These are phyloP conservation scores for Zea mays DNA, from an alignment of 176 grass and related monocot genomes.

Conservation along the genomic window Zm-B73-REFERENCE-NAM-5.0 NC_050097.1:223783501-223784000, in stretches of 20 bases:
- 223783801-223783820: background rate
- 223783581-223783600: conserved; percentile 78
- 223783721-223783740: background rate
- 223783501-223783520: background rate
- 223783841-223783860: background rate
- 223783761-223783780: background rate
- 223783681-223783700: background rate
- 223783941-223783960: background rate
- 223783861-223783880: conserved; percentile 10
- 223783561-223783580: conserved; percentile 80
- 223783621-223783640: conserved; percentile 2
- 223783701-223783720: background rate
- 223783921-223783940: background rate
- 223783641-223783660: background rate
- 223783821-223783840: conserved; percentile 14
- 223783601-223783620: conserved; percentile 49
- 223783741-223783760: background rate
- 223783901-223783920: background rate
- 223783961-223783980: conserved; percentile 9
- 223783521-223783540: conserved; percentile 68
- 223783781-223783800: background rate
- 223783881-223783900: conserved; percentile 7
- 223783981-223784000: conserved; percentile 6
- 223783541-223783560: conserved; percentile 83
- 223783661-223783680: background rate